Evolutionary conservation across 75 land plant species (phyloP).

Genomic region (Cryptomeria japonica): DNA sequence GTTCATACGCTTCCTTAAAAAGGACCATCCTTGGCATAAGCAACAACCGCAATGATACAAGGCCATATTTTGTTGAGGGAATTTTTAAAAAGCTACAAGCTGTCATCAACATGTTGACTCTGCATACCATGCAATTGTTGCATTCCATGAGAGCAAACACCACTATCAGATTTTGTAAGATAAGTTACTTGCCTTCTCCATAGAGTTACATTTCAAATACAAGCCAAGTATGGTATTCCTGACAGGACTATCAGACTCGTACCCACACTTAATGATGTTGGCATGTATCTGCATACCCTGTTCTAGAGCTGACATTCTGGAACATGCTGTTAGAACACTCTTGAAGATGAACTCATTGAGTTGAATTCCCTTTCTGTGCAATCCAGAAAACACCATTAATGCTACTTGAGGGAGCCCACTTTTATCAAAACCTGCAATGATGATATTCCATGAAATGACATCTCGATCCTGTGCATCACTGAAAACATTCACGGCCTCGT

Average conservation of each 20-base stretch:
- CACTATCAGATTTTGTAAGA: slow-evolving; percentile 1
- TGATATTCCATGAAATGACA: slow-evolving; percentile 12
- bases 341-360: not conserved
- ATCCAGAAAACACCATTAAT: slow-evolving; percentile 1
- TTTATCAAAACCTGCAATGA: slow-evolving; percentile 6
- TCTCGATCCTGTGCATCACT: not conserved
- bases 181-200: slow-evolving; percentile 16
- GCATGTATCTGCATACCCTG: slow-evolving; percentile 2
- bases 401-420: slow-evolving; percentile 9
- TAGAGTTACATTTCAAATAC: slow-evolving; percentile 19
- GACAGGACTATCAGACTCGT: slow-evolving; percentile 14
- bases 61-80: slow-evolving; percentile 30
- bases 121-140: slow-evolving; percentile 11
- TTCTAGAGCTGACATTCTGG: not conserved
- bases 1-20: slow-evolving; percentile 22
- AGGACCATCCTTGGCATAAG: slow-evolving; percentile 17
- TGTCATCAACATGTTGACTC: slow-evolving; percentile 50
- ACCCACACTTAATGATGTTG: not conserved
- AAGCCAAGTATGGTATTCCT: slow-evolving; percentile 14
- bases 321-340: slow-evolving; percentile 8
- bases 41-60: slow-evolving; percentile 44
- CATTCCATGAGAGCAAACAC: slow-evolving; percentile 15
- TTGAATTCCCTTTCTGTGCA: not conserved
- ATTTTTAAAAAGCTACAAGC: slow-evolving; percentile 40
- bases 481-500: slow-evolving; percentile 16